phyloP scores from a whole-genome alignment of 1,284 basidiomycete species.

The Schizopora paradoxa region DNA sequence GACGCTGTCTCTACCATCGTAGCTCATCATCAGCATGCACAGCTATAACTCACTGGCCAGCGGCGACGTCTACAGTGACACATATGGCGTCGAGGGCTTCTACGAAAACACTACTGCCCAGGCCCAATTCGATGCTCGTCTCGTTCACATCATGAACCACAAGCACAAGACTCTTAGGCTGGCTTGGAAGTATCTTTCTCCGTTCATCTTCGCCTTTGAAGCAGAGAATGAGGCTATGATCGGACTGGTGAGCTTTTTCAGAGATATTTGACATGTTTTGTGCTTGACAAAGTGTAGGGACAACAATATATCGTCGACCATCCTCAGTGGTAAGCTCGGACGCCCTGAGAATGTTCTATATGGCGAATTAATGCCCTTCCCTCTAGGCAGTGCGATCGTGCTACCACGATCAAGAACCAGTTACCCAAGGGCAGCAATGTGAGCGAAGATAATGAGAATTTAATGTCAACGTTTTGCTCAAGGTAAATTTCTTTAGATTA shows the following conservation, averaged over 20 bases:
- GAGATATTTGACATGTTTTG: neutral
- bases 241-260: conserved; percentile 19
- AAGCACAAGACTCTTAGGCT: conserved; percentile 34
- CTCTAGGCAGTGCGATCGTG: conserved; percentile 35
- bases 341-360: neutral
- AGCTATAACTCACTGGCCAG: conserved; percentile 30
- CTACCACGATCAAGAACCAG: conserved; percentile 30
- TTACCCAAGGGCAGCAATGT: conserved; percentile 28
- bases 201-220: conserved; percentile 41
- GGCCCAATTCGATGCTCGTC: conserved; percentile 25
- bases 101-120: conserved; percentile 21
- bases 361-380: neutral
- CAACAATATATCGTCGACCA: conserved; percentile 25
- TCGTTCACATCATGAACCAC: conserved; percentile 31
- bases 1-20: neutral
- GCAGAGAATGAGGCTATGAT: conserved; percentile 41
- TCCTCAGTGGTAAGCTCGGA: conserved; percentile 13
- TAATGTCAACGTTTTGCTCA: too few relatives aligned
- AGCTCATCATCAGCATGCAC: conserved; percentile 34
- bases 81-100: conserved; percentile 22
- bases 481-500: conserved; percentile 22
- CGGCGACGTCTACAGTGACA: conserved; percentile 27
- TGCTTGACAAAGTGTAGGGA: conserved; percentile 18
- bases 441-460: conserved; percentile 3
- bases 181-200: conserved; percentile 39